Conservation (phyloP, 2,329 filamentous ascomycete genomes). For the Aspergillus intermedius region DNA sequence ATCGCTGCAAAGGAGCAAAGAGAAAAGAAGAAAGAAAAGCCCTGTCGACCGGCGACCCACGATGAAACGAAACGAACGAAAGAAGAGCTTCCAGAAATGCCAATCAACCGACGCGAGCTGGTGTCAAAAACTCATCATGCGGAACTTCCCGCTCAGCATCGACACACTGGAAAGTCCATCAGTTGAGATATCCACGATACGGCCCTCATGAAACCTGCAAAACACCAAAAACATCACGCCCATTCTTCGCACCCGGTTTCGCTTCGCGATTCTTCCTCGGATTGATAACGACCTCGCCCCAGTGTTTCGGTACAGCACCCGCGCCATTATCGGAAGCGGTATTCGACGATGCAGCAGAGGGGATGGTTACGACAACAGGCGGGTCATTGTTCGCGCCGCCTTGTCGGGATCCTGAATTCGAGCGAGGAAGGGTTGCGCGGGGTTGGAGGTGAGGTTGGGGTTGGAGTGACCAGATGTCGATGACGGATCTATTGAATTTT, state of each 20-base stretch:
- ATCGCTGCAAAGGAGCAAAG: not conserved
- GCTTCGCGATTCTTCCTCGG: slow-evolving; percentile 27
- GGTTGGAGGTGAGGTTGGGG: slow-evolving; percentile 36
- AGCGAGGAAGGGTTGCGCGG: slow-evolving; percentile 28
- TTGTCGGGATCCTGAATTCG: slow-evolving; percentile 1
- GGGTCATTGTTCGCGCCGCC: not conserved
- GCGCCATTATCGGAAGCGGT: slow-evolving; percentile 2
- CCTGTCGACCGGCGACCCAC: slow-evolving; percentile 24
- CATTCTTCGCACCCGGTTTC: slow-evolving; percentile 15
- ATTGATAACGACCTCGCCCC: slow-evolving; percentile 40
- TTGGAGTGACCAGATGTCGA: slow-evolving; percentile 41
- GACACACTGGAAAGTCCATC: not conserved
- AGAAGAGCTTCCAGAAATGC: slow-evolving; percentile 2
- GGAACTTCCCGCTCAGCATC: not conserved
- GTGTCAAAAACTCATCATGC: no score
- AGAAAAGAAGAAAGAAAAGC: slow-evolving; percentile 4
- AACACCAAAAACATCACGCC: slow-evolving; percentile 35
- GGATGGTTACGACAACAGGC: slow-evolving; percentile 1
- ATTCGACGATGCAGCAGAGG: slow-evolving; percentile 4
- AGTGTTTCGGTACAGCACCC: slow-evolving; percentile 33
- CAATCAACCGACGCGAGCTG: not conserved
- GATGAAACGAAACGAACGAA: slow-evolving; percentile 8
- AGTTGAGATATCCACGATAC: not conserved
- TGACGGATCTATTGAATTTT: slow-evolving; percentile 30
- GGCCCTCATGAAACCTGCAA: slow-evolving; percentile 26